Base-by-base conservation (phyloP, 768 basidiomycete genomes). In the Glaciozyma antarctica region DNA sequence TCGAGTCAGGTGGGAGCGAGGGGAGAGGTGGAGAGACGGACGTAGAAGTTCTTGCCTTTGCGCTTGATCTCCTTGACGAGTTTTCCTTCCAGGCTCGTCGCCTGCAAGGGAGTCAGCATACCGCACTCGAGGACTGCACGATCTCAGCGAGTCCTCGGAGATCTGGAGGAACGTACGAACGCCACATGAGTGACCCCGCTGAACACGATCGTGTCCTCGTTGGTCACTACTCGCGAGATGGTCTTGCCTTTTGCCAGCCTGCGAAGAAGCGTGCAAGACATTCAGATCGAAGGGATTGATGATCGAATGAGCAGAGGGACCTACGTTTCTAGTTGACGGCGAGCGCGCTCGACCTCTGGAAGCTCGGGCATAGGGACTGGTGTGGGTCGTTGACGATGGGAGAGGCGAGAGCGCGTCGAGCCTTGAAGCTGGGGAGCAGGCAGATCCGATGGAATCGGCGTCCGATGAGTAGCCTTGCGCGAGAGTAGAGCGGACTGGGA, bases 31-130 rank as follows among this genome's bases (percentile, higher is more conserved):
- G 54, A 52, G 58, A 17, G n/a, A 62, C 77, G 32, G 21, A 78
- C 77, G 68, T 77, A 77, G 55, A 73, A 73, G 53, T 70, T 66
- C 61, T 73, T 73, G 30, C 73, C 73, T 1, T 61, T 51, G 0
- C 73, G 57, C 19, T 49, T 57, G 44, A 73, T 68, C 1, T 44
- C 56, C n/a, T 56, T 34, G 24, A 73, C 68, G 3, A 52, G 52
- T 54, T 68, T 70, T 32, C 70, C 67, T 26, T 64, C 59, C 9
- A 63, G 17, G 2, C 57, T 32, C 0, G 53, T 56, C 3, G 52
- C 57, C 57, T 58, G 24, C 15, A 28, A n/a, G 19, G 26, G 43
- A 21, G 43, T 58, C 43, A 58, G 57, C 2, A 17, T 6, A 7
- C 22, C 26, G 34, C n/a, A 32, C 41, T 32, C 30, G 7, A 7